Conservation (phyloP, 768 basidiomycete species). For the Agrocybe pediades region DNA sequence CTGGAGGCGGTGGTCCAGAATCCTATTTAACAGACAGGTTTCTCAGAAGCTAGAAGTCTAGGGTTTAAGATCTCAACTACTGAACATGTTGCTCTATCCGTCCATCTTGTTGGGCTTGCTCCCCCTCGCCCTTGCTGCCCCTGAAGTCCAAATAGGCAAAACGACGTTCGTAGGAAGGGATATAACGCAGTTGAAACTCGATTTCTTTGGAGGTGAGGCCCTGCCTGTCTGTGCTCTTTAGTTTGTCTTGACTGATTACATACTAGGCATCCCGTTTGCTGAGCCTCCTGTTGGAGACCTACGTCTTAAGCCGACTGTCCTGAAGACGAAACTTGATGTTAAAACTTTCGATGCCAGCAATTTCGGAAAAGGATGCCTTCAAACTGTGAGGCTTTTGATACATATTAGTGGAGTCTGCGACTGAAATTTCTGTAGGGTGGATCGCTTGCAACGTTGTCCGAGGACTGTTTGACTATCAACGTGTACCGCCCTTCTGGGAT, state of each 20-base stretch:
- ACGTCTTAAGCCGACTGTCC: constrained; percentile 46
- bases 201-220: constrained; percentile 49
- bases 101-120: constrained; percentile 4
- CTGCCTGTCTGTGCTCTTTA: background rate
- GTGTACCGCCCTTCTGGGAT: constrained; percentile 50
- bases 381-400: constrained; percentile 34
- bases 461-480: constrained; percentile 64
- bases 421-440: constrained; percentile 25
- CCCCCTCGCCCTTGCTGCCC: constrained; percentile 21
- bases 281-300: constrained; percentile 52
- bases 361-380: constrained; percentile 51
- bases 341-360: constrained; percentile 44
- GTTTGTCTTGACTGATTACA: background rate
- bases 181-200: constrained; percentile 34
- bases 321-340: constrained; percentile 38
- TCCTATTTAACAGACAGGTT: background rate
- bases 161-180: constrained; percentile 40
- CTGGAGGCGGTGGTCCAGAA: background rate
- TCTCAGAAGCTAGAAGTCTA: background rate
- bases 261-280: constrained; percentile 53
- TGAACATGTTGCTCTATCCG: background rate
- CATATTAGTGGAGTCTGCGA: background rate
- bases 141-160: constrained; percentile 38
- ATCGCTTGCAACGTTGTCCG: constrained; percentile 40
- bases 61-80: background rate